These are phyloP conservation scores for Ajuga chamaepitys DNA, from an alignment of 257 asterid species.

Conservation along the genomic window DNA sequence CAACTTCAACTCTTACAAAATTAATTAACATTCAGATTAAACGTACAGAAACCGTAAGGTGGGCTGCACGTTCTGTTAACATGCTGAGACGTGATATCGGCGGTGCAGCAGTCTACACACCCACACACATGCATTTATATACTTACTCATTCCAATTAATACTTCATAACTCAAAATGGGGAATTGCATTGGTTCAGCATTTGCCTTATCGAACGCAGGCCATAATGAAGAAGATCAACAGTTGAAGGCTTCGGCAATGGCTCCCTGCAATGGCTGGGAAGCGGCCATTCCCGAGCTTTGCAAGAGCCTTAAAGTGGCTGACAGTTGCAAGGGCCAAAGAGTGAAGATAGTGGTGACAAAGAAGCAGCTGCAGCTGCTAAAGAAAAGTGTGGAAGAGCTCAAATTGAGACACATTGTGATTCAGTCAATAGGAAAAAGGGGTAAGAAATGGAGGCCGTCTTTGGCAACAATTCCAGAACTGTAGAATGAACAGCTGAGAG, in stretches of 20 bases:
- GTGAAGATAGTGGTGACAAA: constrained; percentile 44
- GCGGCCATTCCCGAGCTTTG: background rate
- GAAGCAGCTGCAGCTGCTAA: constrained; percentile 47
- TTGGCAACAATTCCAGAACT: constrained; percentile 46
- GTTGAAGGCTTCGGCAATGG: background rate
- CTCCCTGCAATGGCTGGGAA: background rate
- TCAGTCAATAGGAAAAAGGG: constrained; percentile 10
- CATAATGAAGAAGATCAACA: constrained; percentile 15
- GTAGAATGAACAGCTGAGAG: background rate
- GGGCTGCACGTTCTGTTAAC: constrained; percentile 25
- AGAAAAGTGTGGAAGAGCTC: constrained; percentile 24
- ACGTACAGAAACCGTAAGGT: background rate
- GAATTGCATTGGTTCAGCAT: constrained; percentile 24
- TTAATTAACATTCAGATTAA: too few relatives aligned
- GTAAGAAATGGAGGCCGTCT: constrained; percentile 45
- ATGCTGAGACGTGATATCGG: constrained; percentile 8
- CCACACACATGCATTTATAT: background rate
- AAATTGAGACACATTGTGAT: constrained; percentile 11
- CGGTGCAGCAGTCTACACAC: background rate
- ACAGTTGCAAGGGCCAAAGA: constrained; percentile 21
- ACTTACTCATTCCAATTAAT: background rate
- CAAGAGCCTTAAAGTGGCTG: constrained; percentile 2
- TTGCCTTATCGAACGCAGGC: constrained; percentile 10
- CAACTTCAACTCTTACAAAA: too few relatives aligned
- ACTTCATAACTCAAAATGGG: constrained; percentile 21